Evolutionary conservation across 2,329 filamentous ascomycete species (phyloP).

Genomic region (Alternaria postmessia): DNA sequence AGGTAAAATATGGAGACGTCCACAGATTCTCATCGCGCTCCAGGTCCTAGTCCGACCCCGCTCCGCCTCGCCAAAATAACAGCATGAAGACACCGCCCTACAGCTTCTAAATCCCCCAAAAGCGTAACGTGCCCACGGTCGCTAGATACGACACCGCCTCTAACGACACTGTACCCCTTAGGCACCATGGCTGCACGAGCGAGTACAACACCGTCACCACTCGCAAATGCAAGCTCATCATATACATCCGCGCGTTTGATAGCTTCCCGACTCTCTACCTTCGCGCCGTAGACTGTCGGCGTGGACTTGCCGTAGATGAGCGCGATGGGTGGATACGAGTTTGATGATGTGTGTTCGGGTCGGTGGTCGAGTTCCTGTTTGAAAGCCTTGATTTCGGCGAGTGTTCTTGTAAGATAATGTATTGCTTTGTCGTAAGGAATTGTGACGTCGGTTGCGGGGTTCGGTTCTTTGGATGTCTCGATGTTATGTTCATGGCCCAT

Average conservation of each 20-base stretch:
- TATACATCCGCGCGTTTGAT: constrained; percentile 82
- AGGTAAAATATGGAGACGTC: constrained; percentile 52
- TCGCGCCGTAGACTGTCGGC: constrained; percentile 84
- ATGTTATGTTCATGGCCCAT: constrained; percentile 52
- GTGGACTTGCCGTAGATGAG: constrained; percentile 87
- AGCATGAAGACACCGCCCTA: constrained; percentile 76
- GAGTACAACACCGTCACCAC: constrained; percentile 88
- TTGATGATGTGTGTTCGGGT: constrained; percentile 66
- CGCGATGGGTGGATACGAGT: constrained; percentile 81
- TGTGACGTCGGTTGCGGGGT: constrained; percentile 55
- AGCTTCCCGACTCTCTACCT: constrained; percentile 74
- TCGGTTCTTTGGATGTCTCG: constrained; percentile 30
- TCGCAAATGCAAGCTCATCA: constrained; percentile 85
- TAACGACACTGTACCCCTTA: constrained; percentile 76
- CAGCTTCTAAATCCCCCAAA: constrained; percentile 81
- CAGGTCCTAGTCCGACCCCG: constrained; percentile 72
- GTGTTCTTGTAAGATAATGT: constrained; percentile 77
- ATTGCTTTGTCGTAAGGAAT: constrained; percentile 64
- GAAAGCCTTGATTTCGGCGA: constrained; percentile 76
- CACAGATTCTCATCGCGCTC: constrained; percentile 44
- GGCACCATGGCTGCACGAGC: constrained; percentile 87
- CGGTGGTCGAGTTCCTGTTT: constrained; percentile 75
- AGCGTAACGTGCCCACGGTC: constrained; percentile 89
- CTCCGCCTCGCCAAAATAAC: constrained; percentile 72
- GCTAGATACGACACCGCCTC: constrained; percentile 77